A percentile compares a stretch with the other conserved stretches of the same genome.
These are phyloP conservation scores for Phialocephala subalpina DNA, from an alignment of 2,329 filamentous ascomycete species.

Conservation along the genomic window DNA sequence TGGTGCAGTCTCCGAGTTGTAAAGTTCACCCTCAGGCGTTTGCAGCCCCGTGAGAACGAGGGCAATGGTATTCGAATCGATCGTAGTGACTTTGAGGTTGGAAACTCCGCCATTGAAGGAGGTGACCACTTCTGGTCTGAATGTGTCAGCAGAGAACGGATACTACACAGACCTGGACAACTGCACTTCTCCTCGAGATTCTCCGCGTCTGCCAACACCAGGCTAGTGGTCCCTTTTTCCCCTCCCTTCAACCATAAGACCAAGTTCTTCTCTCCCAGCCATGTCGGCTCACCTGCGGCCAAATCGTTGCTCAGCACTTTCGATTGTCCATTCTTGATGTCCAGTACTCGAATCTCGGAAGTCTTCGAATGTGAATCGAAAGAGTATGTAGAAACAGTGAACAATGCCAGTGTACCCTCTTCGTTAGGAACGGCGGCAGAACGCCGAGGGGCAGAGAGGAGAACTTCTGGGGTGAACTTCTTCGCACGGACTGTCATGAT, in stretches of 20 bases:
- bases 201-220: slow-evolving; percentile 40
- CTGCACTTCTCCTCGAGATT: slow-evolving; percentile 35
- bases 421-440: slow-evolving; percentile 75
- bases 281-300: slow-evolving; percentile 74
- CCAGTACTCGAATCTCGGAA: slow-evolving; percentile 74
- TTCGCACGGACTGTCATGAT: slow-evolving; percentile 75
- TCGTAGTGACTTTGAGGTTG: slow-evolving; percentile 64
- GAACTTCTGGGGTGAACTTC: slow-evolving; percentile 79
- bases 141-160: slow-evolving; percentile 16
- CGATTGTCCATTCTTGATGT: slow-evolving; percentile 72
- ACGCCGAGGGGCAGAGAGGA: slow-evolving; percentile 78
- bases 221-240: slow-evolving; percentile 53
- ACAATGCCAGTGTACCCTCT: slow-evolving; percentile 69
- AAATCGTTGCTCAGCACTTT: slow-evolving; percentile 70
- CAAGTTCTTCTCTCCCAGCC: slow-evolving; percentile 60
- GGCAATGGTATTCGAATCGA: slow-evolving; percentile 58
- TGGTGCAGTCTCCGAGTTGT: slow-evolving; percentile 68
- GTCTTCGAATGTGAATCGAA: slow-evolving; percentile 78
- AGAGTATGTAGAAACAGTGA: slow-evolving; percentile 78
- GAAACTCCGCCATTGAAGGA: slow-evolving; percentile 61
- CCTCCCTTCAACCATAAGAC: slow-evolving; percentile 55
- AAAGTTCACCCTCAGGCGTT: slow-evolving; percentile 72
- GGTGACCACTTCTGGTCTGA: slow-evolving; percentile 54
- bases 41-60: slow-evolving; percentile 70
- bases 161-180: slow-evolving; percentile 7